phyloP scores from a whole-genome alignment of 169 alveolate genomes.

The Ichthyophthirius multifiliis region DNA sequence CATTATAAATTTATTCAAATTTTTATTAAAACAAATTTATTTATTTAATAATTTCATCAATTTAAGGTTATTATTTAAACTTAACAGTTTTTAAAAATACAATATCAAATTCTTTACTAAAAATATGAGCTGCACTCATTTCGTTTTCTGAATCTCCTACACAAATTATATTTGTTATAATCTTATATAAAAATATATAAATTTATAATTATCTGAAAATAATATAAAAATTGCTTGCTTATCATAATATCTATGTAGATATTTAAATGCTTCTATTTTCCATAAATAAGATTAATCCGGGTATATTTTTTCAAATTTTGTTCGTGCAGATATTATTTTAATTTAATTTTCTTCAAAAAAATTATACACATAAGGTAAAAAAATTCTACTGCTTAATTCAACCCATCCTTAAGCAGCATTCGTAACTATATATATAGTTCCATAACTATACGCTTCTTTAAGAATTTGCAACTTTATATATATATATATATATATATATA shows the following conservation, averaged over 20 bases:
- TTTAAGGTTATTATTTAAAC: conserved; percentile 91
- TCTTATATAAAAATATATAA: no score
- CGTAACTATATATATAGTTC: conserved; percentile 88
- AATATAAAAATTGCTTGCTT: conserved; percentile 51
- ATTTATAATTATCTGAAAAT: no score
- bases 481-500: no score
- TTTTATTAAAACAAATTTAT: conserved; percentile 83
- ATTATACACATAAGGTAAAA: conserved; percentile 27
- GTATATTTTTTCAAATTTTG: conserved; percentile 76
- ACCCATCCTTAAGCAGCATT: conserved; percentile 96
- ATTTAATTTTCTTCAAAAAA: conserved; percentile 59
- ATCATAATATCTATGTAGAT: conserved; percentile 82
- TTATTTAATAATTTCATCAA: conserved; percentile 92
- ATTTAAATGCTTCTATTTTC: conserved; percentile 90
- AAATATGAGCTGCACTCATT: conserved; percentile 94
- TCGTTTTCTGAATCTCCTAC: conserved; percentile 94
- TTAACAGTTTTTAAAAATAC: conserved; percentile 94
- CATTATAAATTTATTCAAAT: conserved; percentile 87
- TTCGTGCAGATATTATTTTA: conserved; percentile 90
- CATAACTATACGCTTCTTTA: conserved; percentile 47
- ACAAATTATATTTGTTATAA: conserved; percentile 90
- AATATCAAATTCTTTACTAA: conserved; percentile 88
- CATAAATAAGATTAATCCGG: conserved; percentile 90
- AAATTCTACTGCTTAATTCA: conserved; percentile 71
- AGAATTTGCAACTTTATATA: no score